A percentile compares a stretch with the other conserved stretches of the same genome.
Conservation (phyloP, 306 rosid species). For the Aeschynomene evenia region DNA sequence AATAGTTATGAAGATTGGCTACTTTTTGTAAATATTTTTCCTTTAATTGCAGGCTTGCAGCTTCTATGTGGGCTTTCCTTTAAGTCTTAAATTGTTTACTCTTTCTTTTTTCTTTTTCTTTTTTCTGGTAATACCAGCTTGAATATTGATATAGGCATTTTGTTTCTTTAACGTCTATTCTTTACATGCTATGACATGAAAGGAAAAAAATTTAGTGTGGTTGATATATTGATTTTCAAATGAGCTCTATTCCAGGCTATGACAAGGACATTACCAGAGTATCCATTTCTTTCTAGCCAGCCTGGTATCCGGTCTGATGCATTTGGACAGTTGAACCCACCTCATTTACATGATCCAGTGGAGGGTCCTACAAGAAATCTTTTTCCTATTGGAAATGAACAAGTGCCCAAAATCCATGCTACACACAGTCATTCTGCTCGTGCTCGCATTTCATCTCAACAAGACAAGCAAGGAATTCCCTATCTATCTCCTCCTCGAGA, state of each 20-base stretch:
- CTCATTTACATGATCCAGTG: constrained; percentile 64
- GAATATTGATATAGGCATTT: constrained; percentile 16
- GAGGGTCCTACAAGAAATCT: constrained; percentile 75
- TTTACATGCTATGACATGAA: constrained; percentile 11
- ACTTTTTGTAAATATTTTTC: background rate
- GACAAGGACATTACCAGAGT: constrained; percentile 67
- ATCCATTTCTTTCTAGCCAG: constrained; percentile 68
- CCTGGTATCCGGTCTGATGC: constrained; percentile 58
- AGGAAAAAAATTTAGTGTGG: background rate
- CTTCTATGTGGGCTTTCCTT: background rate
- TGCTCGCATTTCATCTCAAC: constrained; percentile 63
- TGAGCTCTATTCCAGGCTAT: constrained; percentile 60
- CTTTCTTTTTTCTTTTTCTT: background rate
- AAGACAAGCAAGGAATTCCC: constrained; percentile 61
- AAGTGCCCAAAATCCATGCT: constrained; percentile 57
- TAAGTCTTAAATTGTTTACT: background rate
- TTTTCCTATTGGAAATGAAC: constrained; percentile 68
- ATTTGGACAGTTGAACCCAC: constrained; percentile 63
- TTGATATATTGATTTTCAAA: constrained; percentile 39
- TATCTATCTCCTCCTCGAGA: constrained; percentile 61
- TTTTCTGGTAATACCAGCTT: background rate
- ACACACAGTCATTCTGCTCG: constrained; percentile 65
- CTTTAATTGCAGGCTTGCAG: constrained; percentile 7
- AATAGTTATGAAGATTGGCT: constrained; percentile 14
- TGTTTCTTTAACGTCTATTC: background rate